Conservation (phyloP, 2,329 filamentous ascomycete genomes). For the Aureobasidium sp. region DNA sequence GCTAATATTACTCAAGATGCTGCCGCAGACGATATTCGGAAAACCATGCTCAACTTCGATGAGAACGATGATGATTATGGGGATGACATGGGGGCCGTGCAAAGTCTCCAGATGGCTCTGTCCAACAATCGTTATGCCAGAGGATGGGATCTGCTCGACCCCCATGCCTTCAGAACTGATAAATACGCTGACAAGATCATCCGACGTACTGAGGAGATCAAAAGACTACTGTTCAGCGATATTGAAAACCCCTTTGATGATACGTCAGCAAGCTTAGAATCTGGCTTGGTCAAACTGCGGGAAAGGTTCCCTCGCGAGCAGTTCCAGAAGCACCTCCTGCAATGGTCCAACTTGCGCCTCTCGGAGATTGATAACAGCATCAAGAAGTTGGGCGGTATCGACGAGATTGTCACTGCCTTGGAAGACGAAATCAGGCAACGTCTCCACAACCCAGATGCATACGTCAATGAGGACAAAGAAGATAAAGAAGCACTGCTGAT, state of each 20-base stretch:
- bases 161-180: neutral
- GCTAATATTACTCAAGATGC: slow-evolving; percentile 27
- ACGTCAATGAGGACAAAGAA: neutral
- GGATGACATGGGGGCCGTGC: neutral
- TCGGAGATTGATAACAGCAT: slow-evolving; percentile 39
- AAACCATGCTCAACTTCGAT: neutral
- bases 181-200: neutral
- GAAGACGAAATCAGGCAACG: slow-evolving; percentile 21
- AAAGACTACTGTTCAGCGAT: neutral
- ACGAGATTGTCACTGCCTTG: slow-evolving; percentile 29
- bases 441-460: slow-evolving; percentile 7
- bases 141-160: neutral
- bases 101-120: neutral
- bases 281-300: neutral
- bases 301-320: slow-evolving; percentile 39
- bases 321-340: slow-evolving; percentile 36
- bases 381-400: slow-evolving; percentile 34
- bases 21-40: neutral
- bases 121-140: neutral
- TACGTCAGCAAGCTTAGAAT: neutral
- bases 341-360: slow-evolving; percentile 39
- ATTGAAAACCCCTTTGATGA: neutral
- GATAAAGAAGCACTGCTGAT: neutral
- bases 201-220: neutral
- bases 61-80: neutral